Conservation (phyloP, 1,139 yeast species). For the Sugiyamaella pinicola region DNA sequence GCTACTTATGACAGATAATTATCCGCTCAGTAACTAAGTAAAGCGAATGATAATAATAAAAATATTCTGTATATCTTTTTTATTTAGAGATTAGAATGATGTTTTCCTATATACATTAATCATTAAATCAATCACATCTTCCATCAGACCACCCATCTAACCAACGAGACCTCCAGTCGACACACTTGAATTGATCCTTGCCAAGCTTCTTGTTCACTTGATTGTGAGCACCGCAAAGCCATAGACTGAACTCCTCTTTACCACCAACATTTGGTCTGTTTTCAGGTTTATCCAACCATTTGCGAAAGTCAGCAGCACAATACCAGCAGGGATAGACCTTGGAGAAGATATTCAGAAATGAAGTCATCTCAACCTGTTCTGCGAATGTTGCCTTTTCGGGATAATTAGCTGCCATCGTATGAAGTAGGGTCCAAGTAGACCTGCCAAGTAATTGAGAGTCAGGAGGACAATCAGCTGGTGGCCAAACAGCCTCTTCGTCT, state of each 20-base stretch:
- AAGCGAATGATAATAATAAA: background rate
- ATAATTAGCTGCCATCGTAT: conserved; percentile 86
- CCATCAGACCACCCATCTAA: conserved; percentile 48
- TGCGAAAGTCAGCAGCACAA: conserved; percentile 84
- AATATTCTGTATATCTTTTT: conserved; percentile 1
- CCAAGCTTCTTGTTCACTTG: conserved; percentile 83
- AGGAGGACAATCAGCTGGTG: conserved; percentile 69
- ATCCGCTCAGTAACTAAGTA: background rate
- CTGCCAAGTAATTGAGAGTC: conserved; percentile 81
- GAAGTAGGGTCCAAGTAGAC: conserved; percentile 91
- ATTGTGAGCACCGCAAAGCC: conserved; percentile 97
- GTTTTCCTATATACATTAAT: background rate
- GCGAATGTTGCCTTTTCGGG: conserved; percentile 65
- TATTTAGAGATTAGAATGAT: background rate
- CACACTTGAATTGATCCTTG: conserved; percentile 82
- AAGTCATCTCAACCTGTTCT: conserved; percentile 71
- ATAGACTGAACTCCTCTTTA: conserved; percentile 79
- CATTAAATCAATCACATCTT: conserved; percentile 30
- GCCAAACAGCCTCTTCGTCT: conserved; percentile 24
- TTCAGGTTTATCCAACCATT: conserved; percentile 53
- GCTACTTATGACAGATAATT: conserved; percentile 43
- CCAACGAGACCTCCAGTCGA: conserved; percentile 93
- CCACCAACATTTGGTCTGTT: conserved; percentile 68
- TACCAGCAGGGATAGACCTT: conserved; percentile 91
- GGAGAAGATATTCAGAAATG: conserved; percentile 71